Base-by-base conservation (phyloP, 495 filamentous ascomycete genomes). In the Lophiotrema nucula region DNA sequence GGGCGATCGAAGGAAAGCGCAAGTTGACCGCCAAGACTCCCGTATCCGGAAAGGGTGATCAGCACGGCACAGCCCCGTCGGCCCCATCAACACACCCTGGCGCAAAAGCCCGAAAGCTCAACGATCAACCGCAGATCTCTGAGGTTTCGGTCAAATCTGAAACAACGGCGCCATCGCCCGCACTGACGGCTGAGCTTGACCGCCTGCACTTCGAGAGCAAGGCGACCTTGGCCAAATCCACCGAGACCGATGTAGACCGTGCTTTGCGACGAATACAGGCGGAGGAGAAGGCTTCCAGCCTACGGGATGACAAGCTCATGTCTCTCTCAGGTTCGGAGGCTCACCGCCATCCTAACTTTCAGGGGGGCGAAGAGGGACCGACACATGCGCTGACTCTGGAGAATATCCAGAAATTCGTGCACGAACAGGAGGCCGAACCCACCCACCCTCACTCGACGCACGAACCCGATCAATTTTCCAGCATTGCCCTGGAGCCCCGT, bases 281-380 rank as follows among this genome's bases (percentile, higher is more conserved):
- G 0, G 76, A 76, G 49, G 79, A 80, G 52, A 76, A 75, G 57
- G 78, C 77, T 0, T 72, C 65, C 4, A 52, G 64, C 21, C 65
- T 79, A 1, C 69, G 76, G 6, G 74, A 80, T 49, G 73, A 78
- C 54, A 78, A 73, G 44, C 53, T 80, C 4, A 53, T 81, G 19
- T 73, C 70, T 3, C 69, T 70, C 21, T 69, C 68, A n/a, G 52
- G 70, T 35, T 60, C 66, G 1, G 46, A 43, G 25, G 19, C 33
- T 33, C 60, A 53, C 33, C 54, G 53, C 22, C n/a, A 33, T 37
- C 16, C 26, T 25, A 49, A 23, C 25, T 52, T 51, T 35, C 56
- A 60, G 39, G 19, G 19, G 6, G 19, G 18, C 6, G 28, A n/a
- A 15, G 41, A 22, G 2, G 47, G 19, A 2, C 39, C 47, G 15